A percentile compares a stretch with the other conserved stretches of the same genome.
Evolutionary conservation across 768 basidiomycete species (phyloP).

Genomic region (Holtermannia corniformis): DNA sequence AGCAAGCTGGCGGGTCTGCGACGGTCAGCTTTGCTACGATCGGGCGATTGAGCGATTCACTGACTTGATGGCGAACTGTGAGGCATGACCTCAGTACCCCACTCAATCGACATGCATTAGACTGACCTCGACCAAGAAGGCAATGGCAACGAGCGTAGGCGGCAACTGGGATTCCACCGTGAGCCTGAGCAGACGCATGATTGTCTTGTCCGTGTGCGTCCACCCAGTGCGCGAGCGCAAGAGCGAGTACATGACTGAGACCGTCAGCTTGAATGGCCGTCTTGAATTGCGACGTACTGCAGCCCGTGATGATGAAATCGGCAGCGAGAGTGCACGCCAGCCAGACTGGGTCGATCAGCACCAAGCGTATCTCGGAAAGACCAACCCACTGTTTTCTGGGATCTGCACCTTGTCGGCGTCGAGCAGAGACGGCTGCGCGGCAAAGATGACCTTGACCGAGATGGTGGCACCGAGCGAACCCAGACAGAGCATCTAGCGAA

Average conservation of each 20-base stretch:
- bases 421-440: constrained; percentile 5
- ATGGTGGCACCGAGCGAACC: constrained; percentile 8
- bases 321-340: constrained; percentile 14
- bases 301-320: constrained; percentile 21
- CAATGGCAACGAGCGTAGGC: constrained; percentile 14
- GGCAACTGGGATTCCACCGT: constrained; percentile 24
- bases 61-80: neutral
- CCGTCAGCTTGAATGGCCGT: neutral
- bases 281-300: neutral
- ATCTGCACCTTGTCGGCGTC: constrained; percentile 4
- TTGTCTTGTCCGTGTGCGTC: constrained; percentile 21
- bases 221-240: constrained; percentile 24
- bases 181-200: constrained; percentile 12
- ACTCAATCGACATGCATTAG: neutral
- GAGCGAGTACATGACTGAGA: constrained; percentile 11
- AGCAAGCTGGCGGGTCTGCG: constrained; percentile 10
- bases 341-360: constrained; percentile 7
- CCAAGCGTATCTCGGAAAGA: neutral
- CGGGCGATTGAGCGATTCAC: neutral
- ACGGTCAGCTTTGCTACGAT: neutral
- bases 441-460: constrained; percentile 15
- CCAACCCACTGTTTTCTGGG: neutral
- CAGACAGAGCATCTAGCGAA: constrained; percentile 1
- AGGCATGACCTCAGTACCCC: neutral
- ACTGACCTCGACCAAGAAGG: constrained; percentile 21